Evolutionary conservation across 176 grass and related monocot species (phyloP).

Genomic region (Carex cristatella): DNA sequence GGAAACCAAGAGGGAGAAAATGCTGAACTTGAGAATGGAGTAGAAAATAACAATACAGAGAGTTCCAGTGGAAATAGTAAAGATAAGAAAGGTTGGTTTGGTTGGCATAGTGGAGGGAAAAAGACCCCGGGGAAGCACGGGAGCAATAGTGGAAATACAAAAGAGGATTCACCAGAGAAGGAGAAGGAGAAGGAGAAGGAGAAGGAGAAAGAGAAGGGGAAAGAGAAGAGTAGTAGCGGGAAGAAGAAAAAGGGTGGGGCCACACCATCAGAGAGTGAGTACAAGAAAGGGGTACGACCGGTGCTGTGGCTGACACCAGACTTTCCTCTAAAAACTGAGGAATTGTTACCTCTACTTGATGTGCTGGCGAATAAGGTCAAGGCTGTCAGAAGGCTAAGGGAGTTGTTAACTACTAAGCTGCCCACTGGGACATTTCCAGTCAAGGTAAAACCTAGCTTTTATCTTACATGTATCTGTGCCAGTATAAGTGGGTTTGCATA

Average conservation of each 20-base stretch:
- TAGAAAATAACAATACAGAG: constrained; percentile 33
- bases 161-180: constrained; percentile 35
- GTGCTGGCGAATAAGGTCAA: constrained; percentile 98
- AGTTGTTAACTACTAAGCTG: constrained; percentile 88
- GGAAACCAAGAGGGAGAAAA: constrained; percentile 42
- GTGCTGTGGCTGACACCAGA: constrained; percentile 88
- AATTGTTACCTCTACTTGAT: constrained; percentile 88
- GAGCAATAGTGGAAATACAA: constrained; percentile 27
- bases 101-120: constrained; percentile 55
- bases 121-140: constrained; percentile 38
- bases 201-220: constrained; percentile 63
- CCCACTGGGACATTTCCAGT: constrained; percentile 84
- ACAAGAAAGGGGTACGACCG: constrained; percentile 84
- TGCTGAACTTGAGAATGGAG: constrained; percentile 44
- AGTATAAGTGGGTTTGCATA: not conserved
- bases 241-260: constrained; percentile 88
- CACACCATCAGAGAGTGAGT: constrained; percentile 77
- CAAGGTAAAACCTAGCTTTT: constrained; percentile 52
- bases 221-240: constrained; percentile 57
- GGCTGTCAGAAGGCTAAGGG: constrained; percentile 87
- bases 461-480: not conserved
- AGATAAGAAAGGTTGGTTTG: constrained; percentile 93
- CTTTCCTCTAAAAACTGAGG: constrained; percentile 92
- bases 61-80: constrained; percentile 38
- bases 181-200: constrained; percentile 36